phyloP scores from a whole-genome alignment of 1,139 yeast species.

The Blastobotrys elegans region DNA sequence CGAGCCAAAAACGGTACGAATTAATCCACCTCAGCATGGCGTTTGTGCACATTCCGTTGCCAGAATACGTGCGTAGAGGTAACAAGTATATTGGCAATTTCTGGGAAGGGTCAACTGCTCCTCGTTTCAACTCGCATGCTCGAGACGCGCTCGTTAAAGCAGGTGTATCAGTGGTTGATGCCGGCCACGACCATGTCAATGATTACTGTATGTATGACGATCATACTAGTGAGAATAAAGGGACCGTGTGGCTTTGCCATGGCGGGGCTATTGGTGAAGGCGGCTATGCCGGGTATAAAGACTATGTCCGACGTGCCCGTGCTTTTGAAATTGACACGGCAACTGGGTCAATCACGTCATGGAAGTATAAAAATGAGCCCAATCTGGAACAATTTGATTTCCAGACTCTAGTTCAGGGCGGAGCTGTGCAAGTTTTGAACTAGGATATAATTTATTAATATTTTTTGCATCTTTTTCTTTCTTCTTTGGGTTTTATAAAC shows the following conservation, averaged over 20 bases:
- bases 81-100: constrained; percentile 51
- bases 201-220: constrained; percentile 70
- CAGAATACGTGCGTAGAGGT: constrained; percentile 58
- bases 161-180: constrained; percentile 69
- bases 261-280: constrained; percentile 96
- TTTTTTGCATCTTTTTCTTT: too few relatives aligned
- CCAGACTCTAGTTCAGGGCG: constrained; percentile 52
- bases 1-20: constrained; percentile 37
- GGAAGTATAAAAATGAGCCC: constrained; percentile 52
- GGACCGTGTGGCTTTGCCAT: constrained; percentile 76
- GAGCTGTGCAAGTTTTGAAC: too few relatives aligned
- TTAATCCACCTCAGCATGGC: constrained; percentile 67
- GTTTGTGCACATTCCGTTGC: constrained; percentile 88
- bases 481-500: too few relatives aligned
- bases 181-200: constrained; percentile 94
- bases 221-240: constrained; percentile 30
- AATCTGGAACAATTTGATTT: constrained; percentile 51
- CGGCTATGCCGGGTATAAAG: constrained; percentile 90
- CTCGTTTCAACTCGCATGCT: constrained; percentile 57
- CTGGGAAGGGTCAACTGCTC: constrained; percentile 76
- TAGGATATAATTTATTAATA: too few relatives aligned
- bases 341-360: constrained; percentile 51
- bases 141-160: constrained; percentile 50
- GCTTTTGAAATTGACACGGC: constrained; percentile 59
- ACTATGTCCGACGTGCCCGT: constrained; percentile 70